phyloP scores from a whole-genome alignment of 176 grass and related monocot species.

The Oropetium thomaeum region DNA sequence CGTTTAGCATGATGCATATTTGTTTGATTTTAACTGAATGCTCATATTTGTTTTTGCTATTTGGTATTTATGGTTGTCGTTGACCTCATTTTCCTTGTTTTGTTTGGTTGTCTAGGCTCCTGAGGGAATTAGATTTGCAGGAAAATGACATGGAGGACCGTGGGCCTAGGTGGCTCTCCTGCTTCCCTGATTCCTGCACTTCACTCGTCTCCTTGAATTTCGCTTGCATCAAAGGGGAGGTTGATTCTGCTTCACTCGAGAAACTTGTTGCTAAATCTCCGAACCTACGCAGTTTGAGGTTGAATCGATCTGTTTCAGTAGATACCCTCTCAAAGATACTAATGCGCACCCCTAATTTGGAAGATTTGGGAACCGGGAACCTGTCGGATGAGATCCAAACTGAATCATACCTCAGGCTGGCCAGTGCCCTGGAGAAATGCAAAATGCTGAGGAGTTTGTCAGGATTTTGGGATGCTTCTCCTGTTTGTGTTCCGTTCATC shows the following conservation, averaged over 20 bases:
- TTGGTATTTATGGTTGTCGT: slow-evolving; percentile 5
- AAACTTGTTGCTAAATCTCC: slow-evolving; percentile 70
- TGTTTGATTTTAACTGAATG: not conserved
- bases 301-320: slow-evolving; percentile 63
- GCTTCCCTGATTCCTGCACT: slow-evolving; percentile 87
- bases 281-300: slow-evolving; percentile 68
- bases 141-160: slow-evolving; percentile 93
- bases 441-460: slow-evolving; percentile 73
- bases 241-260: slow-evolving; percentile 63
- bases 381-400: slow-evolving; percentile 45
- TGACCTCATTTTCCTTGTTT: not conserved
- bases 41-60: not conserved
- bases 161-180: slow-evolving; percentile 70
- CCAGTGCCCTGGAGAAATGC: slow-evolving; percentile 52
- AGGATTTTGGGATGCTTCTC: slow-evolving; percentile 76
- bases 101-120: slow-evolving; percentile 39
- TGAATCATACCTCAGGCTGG: slow-evolving; percentile 44
- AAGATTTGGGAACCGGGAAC: slow-evolving; percentile 70
- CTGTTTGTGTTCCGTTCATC: slow-evolving; percentile 38
- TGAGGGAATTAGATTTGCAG: slow-evolving; percentile 89
- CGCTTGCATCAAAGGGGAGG: slow-evolving; percentile 69
- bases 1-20: too few species aligned
- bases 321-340: slow-evolving; percentile 71
- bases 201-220: slow-evolving; percentile 80
- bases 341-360: slow-evolving; percentile 49